These are phyloP conservation scores for Apiospora saccharicola DNA, from an alignment of 2,329 filamentous ascomycete genomes.

Conservation along the genomic window DNA sequence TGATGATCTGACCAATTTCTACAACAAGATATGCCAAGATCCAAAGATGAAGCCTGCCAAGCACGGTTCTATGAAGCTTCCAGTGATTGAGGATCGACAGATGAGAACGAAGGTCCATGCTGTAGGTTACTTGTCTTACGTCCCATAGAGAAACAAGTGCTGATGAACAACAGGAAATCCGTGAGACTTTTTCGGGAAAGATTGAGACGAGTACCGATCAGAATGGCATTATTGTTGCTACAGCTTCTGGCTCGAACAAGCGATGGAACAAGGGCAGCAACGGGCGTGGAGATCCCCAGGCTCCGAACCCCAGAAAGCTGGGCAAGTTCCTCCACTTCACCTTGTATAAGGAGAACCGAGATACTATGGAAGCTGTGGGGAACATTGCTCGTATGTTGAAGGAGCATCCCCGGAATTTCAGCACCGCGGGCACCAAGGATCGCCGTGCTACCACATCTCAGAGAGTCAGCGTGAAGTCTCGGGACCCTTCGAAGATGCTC, in stretches of 20 bases:
- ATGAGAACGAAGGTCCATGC: constrained; percentile 53
- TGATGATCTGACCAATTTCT: constrained; percentile 36
- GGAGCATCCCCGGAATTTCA: constrained; percentile 77
- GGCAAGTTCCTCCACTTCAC: constrained; percentile 90
- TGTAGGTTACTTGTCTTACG: constrained; percentile 37
- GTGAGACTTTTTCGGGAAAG: constrained; percentile 79
- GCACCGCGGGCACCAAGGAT: constrained; percentile 87
- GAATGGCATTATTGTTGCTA: constrained; percentile 69
- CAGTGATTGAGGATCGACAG: constrained; percentile 38
- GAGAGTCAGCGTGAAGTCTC: constrained; percentile 70
- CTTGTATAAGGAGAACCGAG: constrained; percentile 95
- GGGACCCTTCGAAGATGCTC: constrained; percentile 65
- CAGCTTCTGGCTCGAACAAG: constrained; percentile 37
- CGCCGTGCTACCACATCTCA: constrained; percentile 86
- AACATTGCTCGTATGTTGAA: constrained; percentile 79
- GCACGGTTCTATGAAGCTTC: constrained; percentile 36
- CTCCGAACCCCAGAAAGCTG: constrained; percentile 42
- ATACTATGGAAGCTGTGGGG: constrained; percentile 89
- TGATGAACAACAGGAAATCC: constrained; percentile 59
- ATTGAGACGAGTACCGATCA: constrained; percentile 76
- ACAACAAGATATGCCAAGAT: constrained; percentile 34
- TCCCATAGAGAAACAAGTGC: not conserved
- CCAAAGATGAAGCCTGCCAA: constrained; percentile 32
- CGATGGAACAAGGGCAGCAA: constrained; percentile 41
- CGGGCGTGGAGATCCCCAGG: constrained; percentile 33